Percentiles rank a stretch among this genome's conserved stretches.
phyloP scores from a whole-genome alignment of 73 alveolate species.

The Paramecium bursaria region DNA sequence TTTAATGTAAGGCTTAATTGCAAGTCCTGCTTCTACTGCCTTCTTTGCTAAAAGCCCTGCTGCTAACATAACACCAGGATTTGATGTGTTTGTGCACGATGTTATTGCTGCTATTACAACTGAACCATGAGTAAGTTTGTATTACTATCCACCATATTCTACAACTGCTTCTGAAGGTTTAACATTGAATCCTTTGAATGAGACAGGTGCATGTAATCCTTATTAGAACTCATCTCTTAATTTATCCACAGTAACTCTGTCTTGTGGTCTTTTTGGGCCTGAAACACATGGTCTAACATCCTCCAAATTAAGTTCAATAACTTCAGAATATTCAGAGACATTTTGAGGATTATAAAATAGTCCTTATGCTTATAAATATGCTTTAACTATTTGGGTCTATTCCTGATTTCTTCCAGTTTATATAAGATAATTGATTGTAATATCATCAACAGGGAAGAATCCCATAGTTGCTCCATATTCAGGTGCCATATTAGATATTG shows the following conservation, averaged over 20 bases:
- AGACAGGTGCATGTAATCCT: conserved; percentile 79
- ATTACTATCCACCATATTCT: conserved; percentile 78
- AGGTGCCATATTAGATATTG: conserved; percentile 92
- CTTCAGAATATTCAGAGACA: conserved; percentile 80
- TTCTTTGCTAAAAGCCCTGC: conserved; percentile 94
- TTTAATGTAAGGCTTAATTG: conserved; percentile 84
- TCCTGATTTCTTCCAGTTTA: conserved; percentile 79
- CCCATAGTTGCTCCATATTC: conserved; percentile 94
- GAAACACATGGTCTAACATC: conserved; percentile 88
- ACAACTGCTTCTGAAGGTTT: conserved; percentile 69
- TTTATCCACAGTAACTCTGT: conserved; percentile 81
- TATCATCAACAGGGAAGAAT: conserved; percentile 87
- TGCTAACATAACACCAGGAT: conserved; percentile 93
- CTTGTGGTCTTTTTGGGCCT: conserved; percentile 96
- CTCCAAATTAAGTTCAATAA: conserved; percentile 85
- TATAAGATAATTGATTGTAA: conserved; percentile 77
- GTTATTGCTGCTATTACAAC: conserved; percentile 95
- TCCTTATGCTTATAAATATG: conserved; percentile 76
- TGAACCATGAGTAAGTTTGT: conserved; percentile 84
- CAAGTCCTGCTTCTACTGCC: conserved; percentile 89
- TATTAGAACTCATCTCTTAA: conserved; percentile 80
- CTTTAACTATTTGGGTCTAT: conserved; percentile 70
- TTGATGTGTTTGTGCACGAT: conserved; percentile 91
- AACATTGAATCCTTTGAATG: conserved; percentile 88
- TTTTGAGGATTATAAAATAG: conserved; percentile 73